Conservation (phyloP, 2,329 filamentous ascomycete genomes). For the Fusarium sp. region DNA sequence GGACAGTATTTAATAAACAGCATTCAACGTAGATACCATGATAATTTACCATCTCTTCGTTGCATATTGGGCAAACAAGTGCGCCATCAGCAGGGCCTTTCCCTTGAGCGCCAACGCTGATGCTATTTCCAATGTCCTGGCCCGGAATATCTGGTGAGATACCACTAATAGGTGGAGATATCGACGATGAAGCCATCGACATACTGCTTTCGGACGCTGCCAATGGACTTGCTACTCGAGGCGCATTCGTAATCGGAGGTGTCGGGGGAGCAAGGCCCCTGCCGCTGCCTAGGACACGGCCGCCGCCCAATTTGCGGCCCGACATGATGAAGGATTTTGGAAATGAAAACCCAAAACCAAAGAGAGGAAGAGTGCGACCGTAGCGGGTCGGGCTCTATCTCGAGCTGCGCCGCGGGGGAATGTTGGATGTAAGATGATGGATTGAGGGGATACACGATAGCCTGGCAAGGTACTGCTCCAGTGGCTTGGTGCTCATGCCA, state of each 20-base stretch:
- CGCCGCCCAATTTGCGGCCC: constrained; percentile 87
- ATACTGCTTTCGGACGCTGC: constrained; percentile 75
- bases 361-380: constrained; percentile 43
- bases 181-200: constrained; percentile 76
- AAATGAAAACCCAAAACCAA: not conserved
- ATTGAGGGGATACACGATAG: constrained; percentile 21
- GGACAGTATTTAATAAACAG: not conserved
- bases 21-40: too few relatives aligned
- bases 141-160: constrained; percentile 71
- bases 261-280: constrained; percentile 78
- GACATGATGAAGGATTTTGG: constrained; percentile 67
- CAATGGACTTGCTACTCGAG: constrained; percentile 60
- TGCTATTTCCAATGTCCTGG: constrained; percentile 83
- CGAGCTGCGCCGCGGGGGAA: constrained; percentile 42
- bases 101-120: constrained; percentile 70
- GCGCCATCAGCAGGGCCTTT: constrained; percentile 62
- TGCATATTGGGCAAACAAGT: constrained; percentile 96
- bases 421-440: constrained; percentile 28
- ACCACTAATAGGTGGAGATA: constrained; percentile 68
- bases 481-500: constrained; percentile 7
- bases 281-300: constrained; percentile 88
- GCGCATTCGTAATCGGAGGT: constrained; percentile 51
- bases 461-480: constrained; percentile 2
- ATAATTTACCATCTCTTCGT: constrained; percentile 87
- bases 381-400: constrained; percentile 47